Evolutionary conservation across 148 eudicot genomes (phyloP).

Genomic region (Persicaria tinctoria): DNA sequence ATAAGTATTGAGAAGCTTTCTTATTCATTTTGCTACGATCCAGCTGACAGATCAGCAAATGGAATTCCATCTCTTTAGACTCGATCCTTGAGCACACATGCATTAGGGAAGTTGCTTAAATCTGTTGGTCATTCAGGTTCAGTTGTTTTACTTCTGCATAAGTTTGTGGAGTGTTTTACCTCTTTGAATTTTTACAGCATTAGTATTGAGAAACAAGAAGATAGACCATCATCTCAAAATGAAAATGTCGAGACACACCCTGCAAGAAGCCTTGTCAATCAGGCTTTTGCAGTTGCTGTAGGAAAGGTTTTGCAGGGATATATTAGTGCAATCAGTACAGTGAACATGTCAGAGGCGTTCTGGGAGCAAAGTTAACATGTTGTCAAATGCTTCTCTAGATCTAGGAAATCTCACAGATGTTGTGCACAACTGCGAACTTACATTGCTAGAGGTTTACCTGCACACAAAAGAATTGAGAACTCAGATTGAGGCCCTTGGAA

Average conservation of each 20-base stretch:
- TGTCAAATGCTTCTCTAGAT: conserved; percentile 18
- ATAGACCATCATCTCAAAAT: conserved; percentile 15
- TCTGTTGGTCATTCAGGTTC: conserved; percentile 65
- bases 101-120: conserved; percentile 60
- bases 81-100: conserved; percentile 59
- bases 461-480: conserved; percentile 72
- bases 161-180: conserved; percentile 58
- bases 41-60: conserved; percentile 74
- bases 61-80: conserved; percentile 72
- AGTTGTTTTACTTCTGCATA: conserved; percentile 52
- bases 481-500: conserved; percentile 72
- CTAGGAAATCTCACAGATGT: conserved; percentile 51
- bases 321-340: conserved; percentile 55
- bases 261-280: conserved; percentile 58
- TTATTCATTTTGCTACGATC: conserved; percentile 42
- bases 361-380: conserved; percentile 20
- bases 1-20: conserved; percentile 53
- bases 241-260: conserved; percentile 15
- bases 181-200: conserved; percentile 23
- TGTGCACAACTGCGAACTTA: conserved; percentile 61
- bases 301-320: conserved; percentile 68
- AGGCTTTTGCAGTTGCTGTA: conserved; percentile 83
- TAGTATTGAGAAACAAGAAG: conserved; percentile 14
- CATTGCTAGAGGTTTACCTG: conserved; percentile 73
- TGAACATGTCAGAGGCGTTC: conserved; percentile 71